Conservation (phyloP, 257 asterid genomes). For the Rehmannia glutinosa region DNA sequence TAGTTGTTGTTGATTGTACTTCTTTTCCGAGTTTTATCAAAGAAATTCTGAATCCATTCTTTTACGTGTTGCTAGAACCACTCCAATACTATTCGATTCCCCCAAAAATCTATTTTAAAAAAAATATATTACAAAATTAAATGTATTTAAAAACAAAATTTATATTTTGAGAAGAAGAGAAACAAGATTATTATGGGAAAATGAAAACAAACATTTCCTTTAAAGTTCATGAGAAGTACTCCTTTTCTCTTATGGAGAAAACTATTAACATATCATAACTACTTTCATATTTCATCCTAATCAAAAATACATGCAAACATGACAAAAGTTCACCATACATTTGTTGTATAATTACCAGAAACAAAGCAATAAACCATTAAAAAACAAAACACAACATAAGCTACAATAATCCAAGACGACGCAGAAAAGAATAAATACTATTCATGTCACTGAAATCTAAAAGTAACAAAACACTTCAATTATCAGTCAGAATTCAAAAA, state of each 20-base stretch:
- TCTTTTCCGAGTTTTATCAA: too few relatives aligned
- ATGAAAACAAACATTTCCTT: too few relatives aligned
- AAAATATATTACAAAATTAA: too few relatives aligned
- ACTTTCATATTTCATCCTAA: background rate
- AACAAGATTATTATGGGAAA: too few relatives aligned
- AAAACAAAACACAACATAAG: background rate
- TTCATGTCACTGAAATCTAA: conserved; percentile 1
- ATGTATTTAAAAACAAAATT: too few relatives aligned
- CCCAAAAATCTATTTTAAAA: too few relatives aligned
- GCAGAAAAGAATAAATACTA: conserved; percentile 3
- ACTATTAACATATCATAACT: background rate
- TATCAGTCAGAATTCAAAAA: background rate
- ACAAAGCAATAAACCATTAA: background rate
- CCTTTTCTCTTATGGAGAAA: background rate
- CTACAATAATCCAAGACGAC: background rate
- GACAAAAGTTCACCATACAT: background rate
- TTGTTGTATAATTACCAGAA: background rate
- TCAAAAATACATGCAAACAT: background rate
- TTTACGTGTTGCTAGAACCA: too few relatives aligned
- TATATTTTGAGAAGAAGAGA: too few relatives aligned
- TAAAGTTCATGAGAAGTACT: too few relatives aligned
- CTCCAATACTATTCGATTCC: too few relatives aligned
- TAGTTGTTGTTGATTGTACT: too few relatives aligned
- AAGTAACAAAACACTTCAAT: background rate
- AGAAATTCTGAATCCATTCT: too few relatives aligned